Percentiles rank a stretch among this genome's conserved stretches.
phyloP scores from a whole-genome alignment of 306 rosid species.

The Alnus rubra region DNA sequence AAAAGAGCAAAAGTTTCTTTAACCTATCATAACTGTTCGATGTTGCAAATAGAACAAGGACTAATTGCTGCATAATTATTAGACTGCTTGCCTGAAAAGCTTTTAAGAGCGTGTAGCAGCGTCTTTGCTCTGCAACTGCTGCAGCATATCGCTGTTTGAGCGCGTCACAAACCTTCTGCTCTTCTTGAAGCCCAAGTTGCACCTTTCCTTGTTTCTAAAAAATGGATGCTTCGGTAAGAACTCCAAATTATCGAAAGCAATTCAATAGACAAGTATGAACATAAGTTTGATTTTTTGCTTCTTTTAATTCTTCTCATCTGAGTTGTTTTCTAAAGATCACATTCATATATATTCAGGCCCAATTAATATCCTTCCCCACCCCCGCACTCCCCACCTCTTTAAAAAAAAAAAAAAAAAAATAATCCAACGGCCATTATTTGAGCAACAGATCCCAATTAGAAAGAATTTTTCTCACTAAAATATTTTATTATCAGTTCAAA shows the following conservation, averaged over 20 bases:
- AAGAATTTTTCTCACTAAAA: neutral
- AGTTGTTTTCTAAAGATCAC: neutral
- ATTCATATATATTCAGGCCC: neutral
- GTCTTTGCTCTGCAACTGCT: constrained; percentile 64
- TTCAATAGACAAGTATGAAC: neutral
- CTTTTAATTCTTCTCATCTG: neutral
- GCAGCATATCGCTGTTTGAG: constrained; percentile 59
- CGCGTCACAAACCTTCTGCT: constrained; percentile 55
- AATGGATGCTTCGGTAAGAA: constrained; percentile 28
- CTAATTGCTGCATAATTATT: constrained; percentile 4
- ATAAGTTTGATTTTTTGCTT: neutral
- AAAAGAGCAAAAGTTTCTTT: neutral
- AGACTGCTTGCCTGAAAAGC: constrained; percentile 66
- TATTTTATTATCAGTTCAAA: neutral
- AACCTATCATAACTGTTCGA: neutral
- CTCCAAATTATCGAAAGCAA: constrained; percentile 18
- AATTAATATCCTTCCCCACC: neutral
- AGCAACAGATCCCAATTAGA: neutral
- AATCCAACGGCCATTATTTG: neutral
- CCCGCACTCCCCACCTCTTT: no score
- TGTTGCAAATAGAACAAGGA: neutral
- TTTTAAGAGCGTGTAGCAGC: constrained; percentile 64
- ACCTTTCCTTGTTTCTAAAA: constrained; percentile 75
- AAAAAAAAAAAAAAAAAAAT: no score
- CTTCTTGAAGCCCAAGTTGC: constrained; percentile 58